Evolutionary conservation across 768 basidiomycete species (phyloP), one percentile per base, ranked within the genome.

Genomic region (Myochromella boudieri): DNA sequence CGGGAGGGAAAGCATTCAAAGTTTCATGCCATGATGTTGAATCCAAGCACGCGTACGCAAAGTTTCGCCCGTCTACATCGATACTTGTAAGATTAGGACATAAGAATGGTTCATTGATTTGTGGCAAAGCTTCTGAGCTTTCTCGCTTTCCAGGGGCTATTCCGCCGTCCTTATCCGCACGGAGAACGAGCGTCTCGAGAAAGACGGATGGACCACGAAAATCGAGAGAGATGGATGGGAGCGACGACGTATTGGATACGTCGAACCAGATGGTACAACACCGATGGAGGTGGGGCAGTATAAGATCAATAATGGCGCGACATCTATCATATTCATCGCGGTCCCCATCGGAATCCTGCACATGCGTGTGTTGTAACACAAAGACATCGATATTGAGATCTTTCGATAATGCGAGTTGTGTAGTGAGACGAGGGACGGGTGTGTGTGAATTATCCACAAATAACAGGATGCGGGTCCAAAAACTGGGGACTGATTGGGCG

Each of bases 381-480:
- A 47, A 46, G 3, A 60, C 39, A 14, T 52, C 51, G 10, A 60
- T 26, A 2, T 53, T 45, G 5, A 53, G 44, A 34, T 48, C 29
- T 11, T 28, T 21, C 3, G 54, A 60, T 18, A 48, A 45, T 20
- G 48, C 21, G 5, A 59, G 45, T 29, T 54, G 45, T 14, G 36
- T 38, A 17, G 29, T 41, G 2, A 59, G 15, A 15, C 37, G 49
- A 7, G 42, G 28, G 3, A 49, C 44, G 10, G 55, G 20, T 6
- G 50, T 46, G 5, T 52, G 38, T 14, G 39, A 39, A 3, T 28
- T 28, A 29, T 61, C 60, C 14, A 58, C 42, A 24, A 55, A 46
- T 6, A 54, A 42, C 15, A 56, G 47, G 21, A 57, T 22, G 9
- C 58, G 49, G 4, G 55, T 57, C 60, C 58, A 61, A 27, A 55